Evolutionary conservation across 768 basidiomycete species (phyloP).

Genomic region (Leccinum pellstonianum): DNA sequence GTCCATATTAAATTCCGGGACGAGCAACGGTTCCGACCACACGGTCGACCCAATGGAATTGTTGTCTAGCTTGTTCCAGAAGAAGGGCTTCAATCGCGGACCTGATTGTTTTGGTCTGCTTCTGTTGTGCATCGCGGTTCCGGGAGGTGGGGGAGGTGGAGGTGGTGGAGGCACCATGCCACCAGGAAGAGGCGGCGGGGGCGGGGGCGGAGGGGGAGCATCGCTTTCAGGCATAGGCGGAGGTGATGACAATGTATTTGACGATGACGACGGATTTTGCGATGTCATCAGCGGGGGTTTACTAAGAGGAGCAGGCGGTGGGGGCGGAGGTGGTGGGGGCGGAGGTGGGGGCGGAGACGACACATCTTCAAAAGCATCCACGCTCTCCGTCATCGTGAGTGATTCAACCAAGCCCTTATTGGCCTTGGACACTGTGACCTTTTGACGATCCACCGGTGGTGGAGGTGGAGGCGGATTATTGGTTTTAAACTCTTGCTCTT

Average conservation of each 20-base stretch:
- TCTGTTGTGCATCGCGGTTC: constrained; percentile 33
- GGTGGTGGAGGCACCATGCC: constrained; percentile 14
- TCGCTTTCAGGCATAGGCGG: constrained; percentile 8
- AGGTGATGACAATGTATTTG: too few species aligned
- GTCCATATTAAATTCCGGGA: constrained; percentile 51
- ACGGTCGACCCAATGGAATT: constrained; percentile 50
- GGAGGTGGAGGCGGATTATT: constrained; percentile 65
- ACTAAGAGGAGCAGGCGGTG: neutral
- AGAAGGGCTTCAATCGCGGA: constrained; percentile 80
- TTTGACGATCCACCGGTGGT: constrained; percentile 35
- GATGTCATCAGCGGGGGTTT: neutral
- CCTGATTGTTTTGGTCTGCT: constrained; percentile 35
- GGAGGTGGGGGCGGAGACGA: constrained; percentile 20
- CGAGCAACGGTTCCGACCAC: constrained; percentile 59
- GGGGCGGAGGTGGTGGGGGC: constrained; percentile 23
- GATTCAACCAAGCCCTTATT: constrained; percentile 5
- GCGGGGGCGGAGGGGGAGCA: constrained; percentile 21
- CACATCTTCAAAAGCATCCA: constrained; percentile 6
- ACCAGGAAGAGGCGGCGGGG: neutral
- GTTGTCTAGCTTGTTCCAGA: constrained; percentile 80
- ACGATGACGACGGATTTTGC: too few species aligned
- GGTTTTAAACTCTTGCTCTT: constrained; percentile 71
- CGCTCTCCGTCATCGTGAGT: constrained; percentile 11
- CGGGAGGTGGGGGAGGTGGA: constrained; percentile 26
- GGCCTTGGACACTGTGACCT: constrained; percentile 9